Percentiles rank a stretch among this genome's conserved stretches.
Evolutionary conservation across 2,329 filamentous ascomycete species (phyloP).

Genomic region (Penicillium sp.): DNA sequence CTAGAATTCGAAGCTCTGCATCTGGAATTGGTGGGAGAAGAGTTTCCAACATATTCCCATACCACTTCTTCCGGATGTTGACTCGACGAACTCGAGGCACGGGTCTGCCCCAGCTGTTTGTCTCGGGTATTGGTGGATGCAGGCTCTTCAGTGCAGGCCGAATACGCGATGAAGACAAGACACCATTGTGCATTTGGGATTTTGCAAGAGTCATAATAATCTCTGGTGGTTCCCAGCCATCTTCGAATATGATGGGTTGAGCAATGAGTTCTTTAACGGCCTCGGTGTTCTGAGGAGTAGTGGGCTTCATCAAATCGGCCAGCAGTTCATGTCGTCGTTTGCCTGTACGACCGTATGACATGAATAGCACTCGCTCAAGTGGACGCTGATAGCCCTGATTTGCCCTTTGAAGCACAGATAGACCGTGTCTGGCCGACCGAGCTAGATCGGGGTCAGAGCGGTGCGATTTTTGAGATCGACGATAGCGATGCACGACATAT

Average conservation of each 20-base stretch:
- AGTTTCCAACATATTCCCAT: constrained; percentile 36
- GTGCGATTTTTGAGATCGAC: constrained; percentile 19
- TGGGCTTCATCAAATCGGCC: constrained; percentile 38
- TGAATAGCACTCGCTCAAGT: constrained; percentile 59
- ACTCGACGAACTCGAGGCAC: constrained; percentile 38
- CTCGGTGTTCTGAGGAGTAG: constrained; percentile 33
- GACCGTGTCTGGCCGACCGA: constrained; percentile 40
- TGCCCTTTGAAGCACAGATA: constrained; percentile 57
- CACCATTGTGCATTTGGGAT: constrained; percentile 42
- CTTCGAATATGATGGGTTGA: constrained; percentile 30
- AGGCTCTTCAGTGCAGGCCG: constrained; percentile 34
- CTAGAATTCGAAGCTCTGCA: constrained; percentile 42
- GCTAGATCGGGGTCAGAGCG: constrained; percentile 28
- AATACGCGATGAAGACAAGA: constrained; percentile 33
- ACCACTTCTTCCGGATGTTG: constrained; percentile 49
- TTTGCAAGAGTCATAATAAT: constrained; percentile 42
- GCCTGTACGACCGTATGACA: constrained; percentile 65
- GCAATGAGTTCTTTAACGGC: constrained; percentile 30
- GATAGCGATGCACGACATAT: constrained; percentile 46
- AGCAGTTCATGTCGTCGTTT: constrained; percentile 58
- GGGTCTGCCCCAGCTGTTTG: constrained; percentile 46
- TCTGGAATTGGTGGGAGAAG: constrained; percentile 50
- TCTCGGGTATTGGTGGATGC: constrained; percentile 41
- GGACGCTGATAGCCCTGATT: constrained; percentile 61
- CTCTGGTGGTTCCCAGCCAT: constrained; percentile 45